These are phyloP conservation scores for Neostapfia colusana DNA, from an alignment of 176 grass and related monocot genomes.

Conservation along the genomic window DNA sequence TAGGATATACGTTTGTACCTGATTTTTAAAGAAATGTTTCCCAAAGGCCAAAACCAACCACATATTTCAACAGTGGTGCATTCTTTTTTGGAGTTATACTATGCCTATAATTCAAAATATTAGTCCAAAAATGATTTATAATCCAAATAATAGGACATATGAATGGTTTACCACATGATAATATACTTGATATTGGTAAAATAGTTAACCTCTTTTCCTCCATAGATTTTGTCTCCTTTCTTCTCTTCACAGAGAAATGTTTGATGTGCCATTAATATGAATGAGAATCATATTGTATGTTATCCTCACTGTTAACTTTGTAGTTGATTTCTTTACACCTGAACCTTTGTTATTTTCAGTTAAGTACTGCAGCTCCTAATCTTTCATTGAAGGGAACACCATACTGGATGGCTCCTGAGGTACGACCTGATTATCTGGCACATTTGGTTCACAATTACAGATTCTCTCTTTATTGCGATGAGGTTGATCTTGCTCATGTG, in stretches of 20 bases:
- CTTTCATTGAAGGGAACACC: constrained; percentile 94
- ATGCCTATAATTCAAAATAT: not conserved
- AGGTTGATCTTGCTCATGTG: constrained; percentile 22
- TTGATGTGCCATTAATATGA: not conserved
- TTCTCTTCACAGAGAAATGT: constrained; percentile 8
- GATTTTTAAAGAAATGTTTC: not conserved
- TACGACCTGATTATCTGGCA: constrained; percentile 34
- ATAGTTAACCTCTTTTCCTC: not conserved
- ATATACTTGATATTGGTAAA: constrained; percentile 21
- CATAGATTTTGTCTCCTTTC: not conserved
- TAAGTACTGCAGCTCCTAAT: constrained; percentile 74
- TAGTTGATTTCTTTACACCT: constrained; percentile 9
- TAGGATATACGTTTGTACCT: not conserved
- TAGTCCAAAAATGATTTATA: not conserved
- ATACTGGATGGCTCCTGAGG: constrained; percentile 99
- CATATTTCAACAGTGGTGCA: not conserved
- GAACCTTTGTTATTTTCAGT: constrained; percentile 44
- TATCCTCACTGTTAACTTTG: constrained; percentile 12
- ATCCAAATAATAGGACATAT: not conserved
- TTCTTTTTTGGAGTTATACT: not conserved
- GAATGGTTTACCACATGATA: not conserved
- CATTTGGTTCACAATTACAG: constrained; percentile 1
- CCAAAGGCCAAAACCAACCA: not conserved
- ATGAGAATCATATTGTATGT: constrained; percentile 22
- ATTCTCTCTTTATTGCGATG: not conserved